Evolutionary conservation across 1,139 yeast species (phyloP).

Genomic region (Hemisphaericaspora xylofermentans): DNA sequence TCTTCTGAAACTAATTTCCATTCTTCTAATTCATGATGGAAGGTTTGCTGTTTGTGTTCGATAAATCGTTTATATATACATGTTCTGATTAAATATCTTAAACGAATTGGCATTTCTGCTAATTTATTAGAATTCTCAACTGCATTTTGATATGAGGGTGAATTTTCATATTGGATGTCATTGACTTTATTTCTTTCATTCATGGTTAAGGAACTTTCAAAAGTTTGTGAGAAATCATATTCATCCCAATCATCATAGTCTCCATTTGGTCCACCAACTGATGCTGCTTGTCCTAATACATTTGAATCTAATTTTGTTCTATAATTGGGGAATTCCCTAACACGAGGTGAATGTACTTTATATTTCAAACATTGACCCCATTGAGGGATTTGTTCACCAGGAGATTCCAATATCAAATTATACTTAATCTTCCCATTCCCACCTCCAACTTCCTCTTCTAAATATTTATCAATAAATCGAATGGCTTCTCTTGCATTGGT

Average conservation of each 20-base stretch:
- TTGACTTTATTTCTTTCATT: slow-evolving; percentile 17
- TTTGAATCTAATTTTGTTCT: slow-evolving; percentile 37
- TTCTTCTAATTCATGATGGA: slow-evolving; percentile 20
- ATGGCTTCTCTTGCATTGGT: slow-evolving; percentile 59
- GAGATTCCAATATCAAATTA: slow-evolving; percentile 32
- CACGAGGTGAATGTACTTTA: slow-evolving; percentile 43
- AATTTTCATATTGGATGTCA: slow-evolving; percentile 37
- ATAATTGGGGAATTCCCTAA: slow-evolving; percentile 48
- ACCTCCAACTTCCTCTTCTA: slow-evolving; percentile 16
- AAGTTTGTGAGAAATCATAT: slow-evolving; percentile 10
- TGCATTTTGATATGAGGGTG: slow-evolving; percentile 28
- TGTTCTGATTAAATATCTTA: slow-evolving; percentile 49
- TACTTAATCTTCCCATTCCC: slow-evolving; percentile 15
- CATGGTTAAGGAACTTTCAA: slow-evolving; percentile 10
- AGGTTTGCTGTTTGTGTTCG: slow-evolving; percentile 24
- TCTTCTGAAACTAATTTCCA: slow-evolving; percentile 63
- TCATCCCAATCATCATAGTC: slow-evolving; percentile 3
- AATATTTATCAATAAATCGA: slow-evolving; percentile 47
- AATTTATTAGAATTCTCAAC: slow-evolving; percentile 28
- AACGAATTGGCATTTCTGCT: slow-evolving; percentile 50
- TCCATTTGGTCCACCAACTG: background rate
- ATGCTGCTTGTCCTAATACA: slow-evolving; percentile 19
- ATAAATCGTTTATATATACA: slow-evolving; percentile 47
- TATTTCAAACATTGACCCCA: slow-evolving; percentile 51
- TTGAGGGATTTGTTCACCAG: slow-evolving; percentile 44